Evolutionary conservation across 2,329 filamentous ascomycete species (phyloP), one percentile per base, ranked within the genome.

Genomic region (Fusarium brevicatenulatum): DNA sequence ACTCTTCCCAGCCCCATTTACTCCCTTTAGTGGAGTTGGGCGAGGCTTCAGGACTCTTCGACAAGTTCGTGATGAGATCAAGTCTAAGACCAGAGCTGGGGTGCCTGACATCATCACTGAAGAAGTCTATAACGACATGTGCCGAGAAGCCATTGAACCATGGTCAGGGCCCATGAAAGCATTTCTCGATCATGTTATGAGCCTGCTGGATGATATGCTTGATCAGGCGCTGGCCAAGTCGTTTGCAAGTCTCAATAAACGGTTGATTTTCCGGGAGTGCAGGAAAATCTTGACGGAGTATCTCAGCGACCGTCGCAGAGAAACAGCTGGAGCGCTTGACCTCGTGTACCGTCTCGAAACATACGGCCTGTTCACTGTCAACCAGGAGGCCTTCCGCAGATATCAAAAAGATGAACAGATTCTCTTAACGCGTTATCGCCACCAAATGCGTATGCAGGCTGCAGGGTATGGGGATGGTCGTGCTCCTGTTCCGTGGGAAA

Each of bases 91-190:
- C 32, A 84, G 84, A 23, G 86, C 89, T 0, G 90, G 91, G 0
- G 84, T 91, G 72, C 90, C 89, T 0, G 86, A 87, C 11, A 84
- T 90, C 1, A 87, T 90, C 1, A 87, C 90, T 0, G 86, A 88
- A 0, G 87, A 89, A 42, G 90, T 92, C 0, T 89, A 91, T 28
- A 86, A 90, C 34, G 83, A 84, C 0, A 83, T 93, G 21, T 90
- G 88, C 50, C 82, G 85, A 21, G 81, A 87, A n/a, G 87, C 88
- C 0, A 86, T 93, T 4, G 77, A 79, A 12, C 86, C 88, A 3
- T 93, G 92, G 92, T 77, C 85, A 3, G 75, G 76, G 0, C 90
- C 90, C 0, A 83, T 91, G 52, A 77, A 85, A 0, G 82, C 76
- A 0, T 89, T 90, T 50, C 79, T 89, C 10, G 73, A 81, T 7